Percentiles rank a stretch among this genome's conserved stretches.
phyloP scores from a whole-genome alignment of 352 stramenopile genomes.

The Phytophthora sp. region DNA sequence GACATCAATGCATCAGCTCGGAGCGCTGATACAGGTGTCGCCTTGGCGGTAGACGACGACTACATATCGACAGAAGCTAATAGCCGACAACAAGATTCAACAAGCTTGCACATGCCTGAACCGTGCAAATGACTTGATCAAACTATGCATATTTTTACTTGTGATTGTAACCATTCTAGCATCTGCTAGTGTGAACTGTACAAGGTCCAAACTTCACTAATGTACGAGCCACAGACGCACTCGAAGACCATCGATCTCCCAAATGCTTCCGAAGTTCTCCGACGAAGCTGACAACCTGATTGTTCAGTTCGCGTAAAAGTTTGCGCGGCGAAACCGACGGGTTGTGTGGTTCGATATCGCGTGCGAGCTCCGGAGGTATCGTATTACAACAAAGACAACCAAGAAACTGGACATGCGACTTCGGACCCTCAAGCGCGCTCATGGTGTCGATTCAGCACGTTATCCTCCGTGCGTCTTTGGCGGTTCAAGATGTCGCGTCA shows the following conservation, averaged over 20 bases:
- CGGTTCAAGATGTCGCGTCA: background rate
- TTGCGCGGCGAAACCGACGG: conserved; percentile 1
- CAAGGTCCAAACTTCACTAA: too few species aligned
- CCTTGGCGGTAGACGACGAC: too few species aligned
- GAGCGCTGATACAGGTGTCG: too few species aligned
- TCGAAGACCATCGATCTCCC: background rate
- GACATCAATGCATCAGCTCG: too few species aligned
- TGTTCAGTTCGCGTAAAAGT: conserved; percentile 1
- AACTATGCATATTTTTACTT: background rate
- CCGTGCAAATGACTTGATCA: background rate
- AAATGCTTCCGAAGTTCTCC: conserved; percentile 14
- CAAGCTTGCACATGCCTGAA: background rate
- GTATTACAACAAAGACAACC: conserved; percentile 6
- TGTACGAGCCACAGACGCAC: too few species aligned
- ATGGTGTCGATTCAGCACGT: conserved; percentile 5
- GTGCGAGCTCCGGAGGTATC: background rate
- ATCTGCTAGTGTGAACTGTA: too few species aligned
- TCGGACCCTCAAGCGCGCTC: conserved; percentile 11
- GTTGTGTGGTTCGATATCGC: conserved; percentile 7
- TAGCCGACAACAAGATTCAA: too few species aligned
- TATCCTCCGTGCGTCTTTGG: conserved; percentile 5
- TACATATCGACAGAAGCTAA: too few species aligned
- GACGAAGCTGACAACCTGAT: conserved; percentile 9
- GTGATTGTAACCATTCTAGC: background rate
- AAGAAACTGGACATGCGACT: conserved; percentile 14